Evolutionary conservation across 768 basidiomycete genomes (phyloP).

Genomic region (Lentinula sp.): DNA sequence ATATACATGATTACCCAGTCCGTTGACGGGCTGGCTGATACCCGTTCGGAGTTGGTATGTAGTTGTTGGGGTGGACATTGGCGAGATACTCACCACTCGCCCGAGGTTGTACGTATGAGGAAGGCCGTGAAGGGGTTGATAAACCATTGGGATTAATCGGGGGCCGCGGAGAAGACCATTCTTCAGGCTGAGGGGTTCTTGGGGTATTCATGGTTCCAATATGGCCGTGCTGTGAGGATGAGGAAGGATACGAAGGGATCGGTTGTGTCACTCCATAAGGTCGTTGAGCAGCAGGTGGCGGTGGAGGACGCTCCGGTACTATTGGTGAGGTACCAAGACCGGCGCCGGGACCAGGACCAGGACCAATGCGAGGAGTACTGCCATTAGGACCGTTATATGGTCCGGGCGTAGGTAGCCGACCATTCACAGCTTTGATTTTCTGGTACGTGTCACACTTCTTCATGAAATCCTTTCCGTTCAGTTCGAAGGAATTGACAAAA

Average conservation of each 20-base stretch:
- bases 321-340: constrained; percentile 21
- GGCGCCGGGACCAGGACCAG: constrained; percentile 9
- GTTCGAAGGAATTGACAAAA: constrained; percentile 80
- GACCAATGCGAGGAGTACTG: constrained; percentile 28
- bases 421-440: constrained; percentile 58
- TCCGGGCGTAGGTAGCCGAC: constrained; percentile 35
- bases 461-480: constrained; percentile 92
- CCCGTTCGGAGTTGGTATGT: constrained; percentile 38
- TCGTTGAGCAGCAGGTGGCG: constrained; percentile 31
- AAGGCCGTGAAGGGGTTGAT: constrained; percentile 36
- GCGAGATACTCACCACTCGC: constrained; percentile 37
- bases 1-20: constrained; percentile 26
- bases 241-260: constrained; percentile 26
- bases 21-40: constrained; percentile 47
- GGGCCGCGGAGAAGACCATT: constrained; percentile 34
- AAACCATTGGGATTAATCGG: constrained; percentile 27
- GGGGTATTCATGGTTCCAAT: constrained; percentile 23
- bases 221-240: constrained; percentile 45
- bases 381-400: constrained; percentile 31
- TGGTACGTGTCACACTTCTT: constrained; percentile 94
- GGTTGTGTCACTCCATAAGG: constrained; percentile 38
- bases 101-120: constrained; percentile 43
- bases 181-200: constrained; percentile 30
- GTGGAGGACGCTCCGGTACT: constrained; percentile 38
- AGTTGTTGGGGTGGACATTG: constrained; percentile 11